These are phyloP conservation scores for Podila verticillata DNA, from an alignment of 192 early-diverging fungal species.

Conservation along the genomic window DNA sequence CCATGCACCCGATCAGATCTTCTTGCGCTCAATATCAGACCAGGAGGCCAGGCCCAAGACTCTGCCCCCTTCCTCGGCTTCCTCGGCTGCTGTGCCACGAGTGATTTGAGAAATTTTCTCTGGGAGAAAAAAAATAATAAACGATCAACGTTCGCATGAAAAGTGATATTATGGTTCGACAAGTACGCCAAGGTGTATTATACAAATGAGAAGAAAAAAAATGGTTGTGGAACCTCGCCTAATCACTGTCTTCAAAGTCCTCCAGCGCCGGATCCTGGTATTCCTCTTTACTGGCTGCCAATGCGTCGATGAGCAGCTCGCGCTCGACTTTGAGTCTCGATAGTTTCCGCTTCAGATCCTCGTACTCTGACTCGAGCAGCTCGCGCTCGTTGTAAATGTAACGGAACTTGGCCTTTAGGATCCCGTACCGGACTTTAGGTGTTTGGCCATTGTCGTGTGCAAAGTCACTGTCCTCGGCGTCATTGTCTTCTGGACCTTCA, in stretches of 20 bases:
- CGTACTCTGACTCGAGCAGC: conserved; percentile 35
- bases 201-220: background rate
- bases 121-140: too few relatives aligned
- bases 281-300: conserved; percentile 18
- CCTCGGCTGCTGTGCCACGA: conserved; percentile 29
- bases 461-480: conserved; percentile 39
- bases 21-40: conserved; percentile 72
- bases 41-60: conserved; percentile 48
- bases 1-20: conserved; percentile 83
- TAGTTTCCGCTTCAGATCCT: conserved; percentile 39
- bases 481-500: conserved; percentile 21
- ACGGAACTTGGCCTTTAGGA: conserved; percentile 40
- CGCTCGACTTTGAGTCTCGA: conserved; percentile 23
- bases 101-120: background rate
- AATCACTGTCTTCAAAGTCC: conserved; percentile 44
- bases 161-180: too few relatives aligned
- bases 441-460: conserved; percentile 36
- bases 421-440: conserved; percentile 24
- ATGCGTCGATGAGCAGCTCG: conserved; percentile 32
- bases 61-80: conserved; percentile 29
- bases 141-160: too few relatives aligned
- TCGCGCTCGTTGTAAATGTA: conserved; percentile 50
- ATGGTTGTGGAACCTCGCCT: background rate
- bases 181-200: background rate
- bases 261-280: conserved; percentile 38